A percentile compares a stretch with the other conserved stretches of the same genome.
Conservation (phyloP, 768 basidiomycete genomes). For the Termitomyces sp. region DNA sequence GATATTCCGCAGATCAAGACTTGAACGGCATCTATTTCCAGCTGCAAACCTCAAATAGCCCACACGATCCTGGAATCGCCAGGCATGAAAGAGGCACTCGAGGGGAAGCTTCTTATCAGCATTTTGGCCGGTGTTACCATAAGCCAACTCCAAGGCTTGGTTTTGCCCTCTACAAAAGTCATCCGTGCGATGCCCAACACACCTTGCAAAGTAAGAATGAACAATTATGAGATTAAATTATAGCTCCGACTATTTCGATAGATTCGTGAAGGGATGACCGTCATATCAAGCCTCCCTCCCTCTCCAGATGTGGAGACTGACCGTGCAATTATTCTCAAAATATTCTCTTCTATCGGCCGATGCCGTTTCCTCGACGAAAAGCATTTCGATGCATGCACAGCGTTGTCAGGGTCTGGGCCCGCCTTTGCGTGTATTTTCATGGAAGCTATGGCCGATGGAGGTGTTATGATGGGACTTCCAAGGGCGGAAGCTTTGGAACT, state of each 20-base stretch:
- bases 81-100: slow-evolving; percentile 80
- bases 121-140: slow-evolving; percentile 98
- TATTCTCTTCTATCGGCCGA: slow-evolving; percentile 95
- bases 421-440: slow-evolving; percentile 96
- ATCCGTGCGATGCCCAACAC: slow-evolving; percentile 99
- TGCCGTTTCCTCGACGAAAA: slow-evolving; percentile 97
- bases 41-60: slow-evolving; percentile 93
- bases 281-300: slow-evolving; percentile 69
- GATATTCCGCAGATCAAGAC: background rate
- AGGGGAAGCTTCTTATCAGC: slow-evolving; percentile 90
- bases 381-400: slow-evolving; percentile 98
- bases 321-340: slow-evolving; percentile 73
- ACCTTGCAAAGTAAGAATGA: slow-evolving; percentile 72
- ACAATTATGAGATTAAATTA: background rate
- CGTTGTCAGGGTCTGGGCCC: slow-evolving; percentile 92
- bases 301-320: slow-evolving; percentile 52
- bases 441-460: slow-evolving; percentile 98
- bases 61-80: slow-evolving; percentile 62
- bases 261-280: slow-evolving; percentile 99
- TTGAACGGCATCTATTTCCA: slow-evolving; percentile 24
- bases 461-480: slow-evolving; percentile 99
- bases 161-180: slow-evolving; percentile 71
- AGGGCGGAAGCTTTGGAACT: slow-evolving; percentile 90
- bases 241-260: slow-evolving; percentile 23
- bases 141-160: slow-evolving; percentile 69